Conservation (phyloP, 768 basidiomycete species). For the Gloeophyllum trabeum region DNA sequence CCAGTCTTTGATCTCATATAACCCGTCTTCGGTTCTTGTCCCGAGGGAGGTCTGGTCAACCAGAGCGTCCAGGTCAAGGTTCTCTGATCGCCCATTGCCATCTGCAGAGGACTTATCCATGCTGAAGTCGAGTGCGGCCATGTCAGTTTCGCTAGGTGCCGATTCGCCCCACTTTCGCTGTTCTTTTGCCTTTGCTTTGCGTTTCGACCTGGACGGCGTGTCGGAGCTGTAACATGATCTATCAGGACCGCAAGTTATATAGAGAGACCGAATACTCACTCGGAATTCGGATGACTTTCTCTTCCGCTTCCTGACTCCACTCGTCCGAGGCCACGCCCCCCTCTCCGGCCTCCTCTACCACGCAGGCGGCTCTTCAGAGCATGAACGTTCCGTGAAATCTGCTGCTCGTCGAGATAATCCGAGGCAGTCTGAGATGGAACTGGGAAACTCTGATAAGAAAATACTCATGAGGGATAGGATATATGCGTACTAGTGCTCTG, state of each 20-base stretch:
- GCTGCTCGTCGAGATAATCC: constrained; percentile 64
- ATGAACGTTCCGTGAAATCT: constrained; percentile 87
- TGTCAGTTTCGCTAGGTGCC: constrained; percentile 71
- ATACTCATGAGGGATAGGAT: not conserved
- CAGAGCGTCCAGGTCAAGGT: constrained; percentile 41
- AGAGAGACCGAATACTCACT: constrained; percentile 34
- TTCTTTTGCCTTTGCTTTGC: constrained; percentile 53
- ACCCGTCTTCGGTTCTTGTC: constrained; percentile 56
- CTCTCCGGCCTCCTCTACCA: constrained; percentile 55
- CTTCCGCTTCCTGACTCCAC: constrained; percentile 41
- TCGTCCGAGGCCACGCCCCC: constrained; percentile 35
- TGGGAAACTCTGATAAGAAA: constrained; percentile 11
- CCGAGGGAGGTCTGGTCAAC: constrained; percentile 71
- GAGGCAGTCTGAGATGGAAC: constrained; percentile 39
- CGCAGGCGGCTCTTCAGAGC: constrained; percentile 80
- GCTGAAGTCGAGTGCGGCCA: constrained; percentile 90
- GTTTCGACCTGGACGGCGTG: constrained; percentile 36
- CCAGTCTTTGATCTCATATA: constrained; percentile 78
- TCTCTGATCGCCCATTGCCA: constrained; percentile 16
- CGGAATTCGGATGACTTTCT: constrained; percentile 56
- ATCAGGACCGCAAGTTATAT: not conserved
- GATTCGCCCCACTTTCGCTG: constrained; percentile 92
- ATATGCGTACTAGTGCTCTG: constrained; percentile 37
- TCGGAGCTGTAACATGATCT: constrained; percentile 36
- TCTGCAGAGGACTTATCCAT: constrained; percentile 35